Evolutionary conservation across 805 yeast species (phyloP).

Genomic region (Saccharomyces kudriavzevii): DNA sequence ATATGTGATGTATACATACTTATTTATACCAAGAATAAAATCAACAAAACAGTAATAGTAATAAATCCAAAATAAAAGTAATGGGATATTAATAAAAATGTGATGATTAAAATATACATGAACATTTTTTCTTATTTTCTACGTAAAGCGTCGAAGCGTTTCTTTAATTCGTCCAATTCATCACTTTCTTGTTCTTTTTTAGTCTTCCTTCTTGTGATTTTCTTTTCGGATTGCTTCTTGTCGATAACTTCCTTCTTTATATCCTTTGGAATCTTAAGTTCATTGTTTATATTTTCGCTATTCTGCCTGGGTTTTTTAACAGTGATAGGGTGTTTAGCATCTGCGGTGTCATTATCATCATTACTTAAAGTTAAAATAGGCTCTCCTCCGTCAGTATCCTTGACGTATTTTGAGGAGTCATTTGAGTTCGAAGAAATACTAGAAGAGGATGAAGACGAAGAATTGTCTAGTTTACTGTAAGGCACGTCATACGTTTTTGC

Average conservation of each 20-base stretch:
- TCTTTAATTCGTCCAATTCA: constrained; percentile 59
- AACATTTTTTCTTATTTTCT: constrained; percentile 19
- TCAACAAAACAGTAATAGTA: not conserved
- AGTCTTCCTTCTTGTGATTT: constrained; percentile 19
- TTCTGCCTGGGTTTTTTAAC: constrained; percentile 37
- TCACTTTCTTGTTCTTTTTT: constrained; percentile 27
- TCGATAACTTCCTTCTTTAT: constrained; percentile 28
- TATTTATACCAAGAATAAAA: not conserved
- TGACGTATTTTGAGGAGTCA: constrained; percentile 21
- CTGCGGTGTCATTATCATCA: constrained; percentile 19
- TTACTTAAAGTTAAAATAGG: constrained; percentile 34
- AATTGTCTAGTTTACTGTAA: constrained; percentile 44
- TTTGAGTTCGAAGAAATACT: constrained; percentile 11
- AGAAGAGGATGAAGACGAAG: constrained; percentile 12
- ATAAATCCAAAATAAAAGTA: not conserved
- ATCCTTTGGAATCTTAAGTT: constrained; percentile 35
- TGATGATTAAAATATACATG: not conserved
- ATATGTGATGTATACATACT: not conserved
- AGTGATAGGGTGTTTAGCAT: constrained; percentile 34
- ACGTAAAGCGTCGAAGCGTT: constrained; percentile 72
- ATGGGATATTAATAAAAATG: not conserved
- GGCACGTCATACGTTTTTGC: constrained; percentile 74
- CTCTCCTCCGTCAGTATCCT: constrained; percentile 22
- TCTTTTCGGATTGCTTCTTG: constrained; percentile 6
- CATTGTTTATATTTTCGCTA: constrained; percentile 34